phyloP scores from a whole-genome alignment of 345 rosid species.

The Populus pruinosa region DNA sequence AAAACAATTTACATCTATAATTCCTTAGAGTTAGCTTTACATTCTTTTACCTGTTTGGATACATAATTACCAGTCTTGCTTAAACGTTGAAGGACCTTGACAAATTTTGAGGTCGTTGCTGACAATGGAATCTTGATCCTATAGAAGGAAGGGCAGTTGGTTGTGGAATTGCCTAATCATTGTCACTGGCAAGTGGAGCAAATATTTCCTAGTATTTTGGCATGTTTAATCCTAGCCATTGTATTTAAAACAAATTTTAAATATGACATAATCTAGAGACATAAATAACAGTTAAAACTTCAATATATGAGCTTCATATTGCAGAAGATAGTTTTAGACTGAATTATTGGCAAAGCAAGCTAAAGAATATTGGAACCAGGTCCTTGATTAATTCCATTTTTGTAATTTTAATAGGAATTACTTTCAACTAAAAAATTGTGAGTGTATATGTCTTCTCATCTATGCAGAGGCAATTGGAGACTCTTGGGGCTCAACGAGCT shows the following conservation, averaged over 20 bases:
- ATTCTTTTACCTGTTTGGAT: background rate
- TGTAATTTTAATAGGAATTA: background rate
- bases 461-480: conserved; percentile 90
- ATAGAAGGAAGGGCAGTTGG: background rate
- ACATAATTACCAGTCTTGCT: background rate
- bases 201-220: background rate
- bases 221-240: background rate
- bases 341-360: background rate
- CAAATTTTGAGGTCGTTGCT: background rate
- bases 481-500: conserved; percentile 93
- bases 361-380: background rate
- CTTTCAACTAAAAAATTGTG: background rate
- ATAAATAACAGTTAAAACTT: background rate
- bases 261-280: background rate
- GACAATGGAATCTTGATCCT: background rate
- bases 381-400: background rate
- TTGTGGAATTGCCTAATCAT: background rate
- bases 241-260: background rate
- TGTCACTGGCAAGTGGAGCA: background rate
- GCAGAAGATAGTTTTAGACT: background rate
- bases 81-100: background rate
- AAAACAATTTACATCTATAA: background rate
- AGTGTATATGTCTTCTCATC: conserved; percentile 16
- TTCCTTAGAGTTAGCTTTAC: background rate
- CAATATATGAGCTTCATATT: background rate